Evolutionary conservation across 2,329 filamentous ascomycete genomes (phyloP), one percentile per base, ranked within the genome.

Genomic region (Cladophialophora carrionii): DNA sequence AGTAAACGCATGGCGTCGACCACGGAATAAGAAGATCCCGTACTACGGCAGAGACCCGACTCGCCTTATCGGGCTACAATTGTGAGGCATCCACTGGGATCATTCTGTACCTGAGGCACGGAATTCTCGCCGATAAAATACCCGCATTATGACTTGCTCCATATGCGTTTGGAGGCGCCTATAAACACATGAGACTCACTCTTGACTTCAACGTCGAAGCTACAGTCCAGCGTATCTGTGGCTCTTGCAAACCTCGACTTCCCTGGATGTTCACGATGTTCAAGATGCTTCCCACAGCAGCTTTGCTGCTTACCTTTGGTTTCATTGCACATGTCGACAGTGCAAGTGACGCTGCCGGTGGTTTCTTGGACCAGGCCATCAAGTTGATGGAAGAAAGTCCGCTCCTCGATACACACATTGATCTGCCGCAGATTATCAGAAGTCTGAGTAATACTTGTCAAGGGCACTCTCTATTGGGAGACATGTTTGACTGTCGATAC

Each of bases 341-440:
- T 43, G 37, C 37, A 2, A 20, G 37, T 43, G 37, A n/a, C n/a
- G 37, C 37, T 51, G 41, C 41, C 10, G 24, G 9, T 26, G 5
- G 48, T 8, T 51, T 22, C 48, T 20, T 51, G 10, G 59, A 61
- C 14, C 59, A 61, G 37, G 59, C 59, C 17, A 14, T 61, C 59
- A 14, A 46, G 34, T 24, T 61, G 49, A 61, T 61, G 59, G 59
- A 61, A 34, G 37, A 55, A 20, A 46, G 24, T 34, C 59, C 59
- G 4, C 14, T 61, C 2, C 8, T 61, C 17, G 59, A 61, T 29
- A 61, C 59, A 17, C 59, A 61, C 29, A 61, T 61, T 55, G 59
- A 61, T 48, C 59, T 61, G 5, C 59, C 59, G 4, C 59, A 61
- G 34, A 55, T 61, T 10, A 61, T 61, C 41, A 32, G 57, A 20